A percentile compares a stretch with the other conserved stretches of the same genome.
Evolutionary conservation across 805 yeast species (phyloP).

Genomic region (Zygoascus flipseniorum): DNA sequence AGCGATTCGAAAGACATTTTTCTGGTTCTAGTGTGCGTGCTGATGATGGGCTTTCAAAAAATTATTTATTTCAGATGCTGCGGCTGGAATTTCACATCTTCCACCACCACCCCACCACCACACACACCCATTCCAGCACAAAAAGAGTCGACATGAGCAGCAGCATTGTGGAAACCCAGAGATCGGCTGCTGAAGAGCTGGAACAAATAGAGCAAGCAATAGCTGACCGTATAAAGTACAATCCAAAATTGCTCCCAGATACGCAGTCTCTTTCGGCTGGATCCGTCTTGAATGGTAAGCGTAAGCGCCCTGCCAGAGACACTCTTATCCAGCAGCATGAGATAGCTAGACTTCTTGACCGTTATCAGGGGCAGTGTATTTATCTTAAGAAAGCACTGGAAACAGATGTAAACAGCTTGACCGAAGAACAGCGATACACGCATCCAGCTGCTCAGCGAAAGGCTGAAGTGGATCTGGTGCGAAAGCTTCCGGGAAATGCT

Average conservation of each 20-base stretch:
- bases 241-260: constrained; percentile 46
- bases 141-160: constrained; percentile 1
- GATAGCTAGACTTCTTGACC: constrained; percentile 40
- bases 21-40: background rate
- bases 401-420: background rate
- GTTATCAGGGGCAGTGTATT: constrained; percentile 33
- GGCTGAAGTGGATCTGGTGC: constrained; percentile 12
- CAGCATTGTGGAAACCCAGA: constrained; percentile 16
- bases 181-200: constrained; percentile 38
- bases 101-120: background rate
- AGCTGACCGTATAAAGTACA: constrained; percentile 44
- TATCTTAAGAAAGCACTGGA: constrained; percentile 14
- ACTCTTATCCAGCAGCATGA: constrained; percentile 61
- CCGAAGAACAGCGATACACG: constrained; percentile 4
- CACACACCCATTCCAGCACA: constrained; percentile 31
- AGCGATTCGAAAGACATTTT: constrained; percentile 42
- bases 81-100: background rate
- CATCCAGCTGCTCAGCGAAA: constrained; percentile 8
- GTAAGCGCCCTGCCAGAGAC: constrained; percentile 42
- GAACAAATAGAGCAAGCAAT: constrained; percentile 66
- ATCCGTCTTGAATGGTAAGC: constrained; percentile 27
- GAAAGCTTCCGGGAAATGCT: constrained; percentile 7
- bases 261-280: constrained; percentile 16
- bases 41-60: background rate
- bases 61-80: background rate